These are phyloP conservation scores for Salvia sclarea DNA, from an alignment of 305 asterid genomes.

Conservation along the genomic window DNA sequence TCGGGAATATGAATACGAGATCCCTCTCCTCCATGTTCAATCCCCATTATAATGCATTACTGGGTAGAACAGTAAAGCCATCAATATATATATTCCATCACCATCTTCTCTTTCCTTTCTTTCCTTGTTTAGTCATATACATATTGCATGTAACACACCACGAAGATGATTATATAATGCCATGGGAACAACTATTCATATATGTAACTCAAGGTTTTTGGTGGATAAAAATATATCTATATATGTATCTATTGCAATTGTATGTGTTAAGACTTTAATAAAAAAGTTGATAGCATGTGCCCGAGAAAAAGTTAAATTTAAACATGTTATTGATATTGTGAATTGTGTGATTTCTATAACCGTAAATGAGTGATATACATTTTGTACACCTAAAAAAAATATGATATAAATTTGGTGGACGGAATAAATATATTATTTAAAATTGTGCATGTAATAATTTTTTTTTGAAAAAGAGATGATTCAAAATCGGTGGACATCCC, in stretches of 20 bases:
- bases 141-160: constrained; percentile 9
- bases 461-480: no score
- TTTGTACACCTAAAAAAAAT: no score
- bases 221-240: not conserved
- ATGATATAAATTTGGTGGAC: no score
- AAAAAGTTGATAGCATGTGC: no score
- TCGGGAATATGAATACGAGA: not conserved
- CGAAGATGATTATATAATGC: not conserved
- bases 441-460: no score
- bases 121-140: not conserved
- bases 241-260: no score
- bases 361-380: no score
- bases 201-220: constrained; percentile 4
- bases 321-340: no score
- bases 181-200: not conserved
- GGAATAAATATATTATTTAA: no score
- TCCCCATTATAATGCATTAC: not conserved
- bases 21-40: constrained; percentile 21
- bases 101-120: not conserved
- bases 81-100: constrained; percentile 10
- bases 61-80: constrained; percentile 13
- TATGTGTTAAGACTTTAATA: not conserved
- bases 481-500: no score
- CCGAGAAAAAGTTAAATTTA: no score
- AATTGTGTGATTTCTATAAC: no score